Base-by-base conservation (phyloP, 768 basidiomycete species). In the Amylocystis lapponica region DNA sequence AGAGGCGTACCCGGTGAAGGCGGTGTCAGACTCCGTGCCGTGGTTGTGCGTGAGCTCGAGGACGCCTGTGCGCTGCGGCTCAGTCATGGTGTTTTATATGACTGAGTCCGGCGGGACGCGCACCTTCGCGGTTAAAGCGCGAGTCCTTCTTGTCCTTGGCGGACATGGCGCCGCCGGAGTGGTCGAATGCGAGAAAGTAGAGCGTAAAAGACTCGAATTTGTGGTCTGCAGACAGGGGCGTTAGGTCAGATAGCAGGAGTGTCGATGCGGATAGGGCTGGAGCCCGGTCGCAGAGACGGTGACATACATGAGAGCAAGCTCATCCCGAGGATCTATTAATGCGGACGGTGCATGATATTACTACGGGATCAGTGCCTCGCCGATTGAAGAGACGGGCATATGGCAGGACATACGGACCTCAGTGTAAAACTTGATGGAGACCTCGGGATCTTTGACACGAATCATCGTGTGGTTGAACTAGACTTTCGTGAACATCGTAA, bases 401-500 rank as follows among this genome's bases (percentile, higher is more conserved):
- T n/a, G n/a, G n/a, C n/a, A n/a, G n/a, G n/a, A n/a, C n/a, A n/a
- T n/a, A 55, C 72, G 56, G 42, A 81, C 84, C 21, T 86, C 75
- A 44, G 72, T 70, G 66, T 94, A 95, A 65, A 91, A 96, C n/a
- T 71, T 66, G 45, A 94, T 58, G 13, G 90, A 92, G 31, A 66
- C 70, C 51, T 88, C 79, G 9, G 90, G 85, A 59, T 94, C 90
- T 69, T 83, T 93, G 62, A 94, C 72, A 51, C 91, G 76, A 55
- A 92, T 62, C 89, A 89, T 91, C 16, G 83, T 86, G 61, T 91
- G 86, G 59, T 89, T 87, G 66, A 85, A 79, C 83, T 86, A 46
- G 27, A 14, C 13, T n/a, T n/a, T n/a, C n/a, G 7, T 9, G 23
- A 13, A 26, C 36, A 21, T 7, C 6, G 32, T n/a, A 5, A 33